These are phyloP conservation scores for Coemansia sp. DNA, from an alignment of 192 early-diverging fungal species.

Conservation along the genomic window DNA sequence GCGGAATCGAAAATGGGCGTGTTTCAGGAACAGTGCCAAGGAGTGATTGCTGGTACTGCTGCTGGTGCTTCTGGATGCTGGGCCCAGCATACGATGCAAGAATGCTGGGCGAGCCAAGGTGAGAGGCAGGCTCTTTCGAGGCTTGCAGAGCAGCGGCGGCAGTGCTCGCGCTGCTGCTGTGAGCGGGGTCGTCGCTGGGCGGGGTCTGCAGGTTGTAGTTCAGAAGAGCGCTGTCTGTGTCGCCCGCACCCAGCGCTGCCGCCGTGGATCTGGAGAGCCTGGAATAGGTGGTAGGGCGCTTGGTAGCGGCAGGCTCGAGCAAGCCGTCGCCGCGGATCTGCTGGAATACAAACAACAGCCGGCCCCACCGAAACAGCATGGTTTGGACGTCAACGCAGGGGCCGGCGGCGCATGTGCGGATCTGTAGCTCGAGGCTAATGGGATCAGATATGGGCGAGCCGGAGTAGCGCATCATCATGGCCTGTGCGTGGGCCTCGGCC, in stretches of 20 bases:
- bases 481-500: conserved; percentile 14
- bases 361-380: conserved; percentile 49
- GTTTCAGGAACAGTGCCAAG: conserved; percentile 11
- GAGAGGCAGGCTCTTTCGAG: conserved; percentile 6
- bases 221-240: conserved; percentile 13
- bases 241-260: neutral
- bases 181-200: conserved; percentile 14
- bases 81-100: neutral
- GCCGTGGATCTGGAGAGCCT: neutral
- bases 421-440: conserved; percentile 31
- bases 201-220: conserved; percentile 43
- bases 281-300: neutral
- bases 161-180: too few relatives aligned
- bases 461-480: conserved; percentile 21
- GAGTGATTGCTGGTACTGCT: neutral
- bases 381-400: conserved; percentile 22
- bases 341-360: conserved; percentile 49
- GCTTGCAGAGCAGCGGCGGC: too few relatives aligned
- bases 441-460: conserved; percentile 23
- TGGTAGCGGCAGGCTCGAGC: neutral
- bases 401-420: conserved; percentile 6
- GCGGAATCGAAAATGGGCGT: conserved; percentile 41
- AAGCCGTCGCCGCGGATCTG: conserved; percentile 32
- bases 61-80: neutral
- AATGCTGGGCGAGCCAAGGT: neutral